Percentiles rank a stretch among this genome's conserved stretches.
Conservation (phyloP, 768 basidiomycete species). For the Psilocybe azurescens region DNA sequence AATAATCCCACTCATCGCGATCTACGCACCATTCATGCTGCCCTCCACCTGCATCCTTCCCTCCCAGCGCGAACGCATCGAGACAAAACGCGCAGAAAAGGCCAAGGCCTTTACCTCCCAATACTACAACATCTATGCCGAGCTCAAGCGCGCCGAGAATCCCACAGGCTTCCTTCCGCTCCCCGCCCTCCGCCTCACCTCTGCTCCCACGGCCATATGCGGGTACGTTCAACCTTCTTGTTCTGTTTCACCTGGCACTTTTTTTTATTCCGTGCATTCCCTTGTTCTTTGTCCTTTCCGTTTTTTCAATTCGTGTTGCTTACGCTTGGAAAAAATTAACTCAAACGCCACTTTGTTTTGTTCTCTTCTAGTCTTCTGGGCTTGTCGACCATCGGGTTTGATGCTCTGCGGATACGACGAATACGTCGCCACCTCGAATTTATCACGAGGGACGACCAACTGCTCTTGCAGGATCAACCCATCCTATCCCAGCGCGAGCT, state of each 20-base stretch:
- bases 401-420: constrained; percentile 47
- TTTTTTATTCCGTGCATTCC: constrained; percentile 1
- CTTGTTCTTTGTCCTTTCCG: background rate
- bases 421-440: constrained; percentile 47
- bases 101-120: constrained; percentile 41
- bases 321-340: too few relatives aligned
- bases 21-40: constrained; percentile 84
- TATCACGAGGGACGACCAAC: constrained; percentile 65
- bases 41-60: constrained; percentile 89
- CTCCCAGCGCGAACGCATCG: constrained; percentile 74
- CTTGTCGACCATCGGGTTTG: constrained; percentile 49
- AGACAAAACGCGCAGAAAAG: constrained; percentile 55
- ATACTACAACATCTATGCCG: constrained; percentile 40
- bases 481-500: constrained; percentile 61
- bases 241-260: constrained; percentile 2
- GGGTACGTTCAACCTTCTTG: constrained; percentile 48
- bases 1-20: constrained; percentile 80
- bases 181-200: constrained; percentile 31
- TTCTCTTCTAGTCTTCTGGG: constrained; percentile 39
- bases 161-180: constrained; percentile 41
- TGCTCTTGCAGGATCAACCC: constrained; percentile 57
- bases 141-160: constrained; percentile 37
- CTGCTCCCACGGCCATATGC: constrained; percentile 52
- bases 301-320: background rate
- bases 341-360: background rate